Conservation (phyloP, 2,329 filamentous ascomycete genomes). For the Hirsutella thompsonii region DNA sequence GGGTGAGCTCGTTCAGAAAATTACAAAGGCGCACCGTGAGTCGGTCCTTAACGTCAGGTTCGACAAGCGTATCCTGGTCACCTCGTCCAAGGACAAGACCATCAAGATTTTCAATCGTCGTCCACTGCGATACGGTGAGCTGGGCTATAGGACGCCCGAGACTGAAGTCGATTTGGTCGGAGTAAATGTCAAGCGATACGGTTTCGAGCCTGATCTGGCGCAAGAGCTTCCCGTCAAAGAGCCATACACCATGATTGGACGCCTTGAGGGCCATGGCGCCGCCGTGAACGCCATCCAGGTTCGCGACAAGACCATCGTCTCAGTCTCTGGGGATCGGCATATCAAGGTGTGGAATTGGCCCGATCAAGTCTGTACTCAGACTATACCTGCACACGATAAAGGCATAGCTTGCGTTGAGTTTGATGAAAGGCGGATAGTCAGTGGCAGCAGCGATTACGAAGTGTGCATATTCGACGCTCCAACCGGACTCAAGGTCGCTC, state of each 20-base stretch:
- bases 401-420: conserved; percentile 97
- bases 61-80: conserved; percentile 81
- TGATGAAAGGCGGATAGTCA: conserved; percentile 85
- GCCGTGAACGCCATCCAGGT: conserved; percentile 97
- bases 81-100: conserved; percentile 92
- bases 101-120: conserved; percentile 93
- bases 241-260: conserved; percentile 66
- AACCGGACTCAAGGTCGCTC: conserved; percentile 80
- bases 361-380: conserved; percentile 61
- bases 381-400: conserved; percentile 77
- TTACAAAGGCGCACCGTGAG: conserved; percentile 69
- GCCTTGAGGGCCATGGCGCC: conserved; percentile 70
- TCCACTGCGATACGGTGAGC: conserved; percentile 46
- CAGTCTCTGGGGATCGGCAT: conserved; percentile 82
- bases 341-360: conserved; percentile 95
- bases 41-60: conserved; percentile 91
- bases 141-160: conserved; percentile 34
- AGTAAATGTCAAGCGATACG: conserved; percentile 38
- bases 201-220: conserved; percentile 33
- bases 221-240: conserved; percentile 38
- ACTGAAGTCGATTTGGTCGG: conserved; percentile 37
- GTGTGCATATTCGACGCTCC: conserved; percentile 88
- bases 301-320: conserved; percentile 73
- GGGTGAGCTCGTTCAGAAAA: conserved; percentile 64
- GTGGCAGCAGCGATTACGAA: conserved; percentile 89